Percentiles rank a stretch among this genome's conserved stretches.
phyloP scores from a whole-genome alignment of 169 alveolate genomes.

The Plasmodium cynomolgi region DNA sequence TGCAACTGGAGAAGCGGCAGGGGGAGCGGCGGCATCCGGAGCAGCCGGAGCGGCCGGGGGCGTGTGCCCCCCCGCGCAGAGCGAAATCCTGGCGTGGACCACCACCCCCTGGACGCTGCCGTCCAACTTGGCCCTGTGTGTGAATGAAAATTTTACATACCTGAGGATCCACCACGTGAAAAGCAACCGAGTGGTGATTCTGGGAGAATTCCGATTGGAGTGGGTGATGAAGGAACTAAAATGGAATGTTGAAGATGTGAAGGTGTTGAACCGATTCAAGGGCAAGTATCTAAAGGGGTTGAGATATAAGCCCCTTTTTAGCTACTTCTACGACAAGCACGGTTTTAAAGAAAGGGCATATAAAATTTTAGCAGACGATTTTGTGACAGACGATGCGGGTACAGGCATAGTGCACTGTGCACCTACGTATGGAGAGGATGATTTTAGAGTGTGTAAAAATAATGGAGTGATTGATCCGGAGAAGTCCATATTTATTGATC shows the following conservation, averaged over 20 bases:
- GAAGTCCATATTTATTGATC: slow-evolving; percentile 81
- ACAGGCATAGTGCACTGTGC: slow-evolving; percentile 99
- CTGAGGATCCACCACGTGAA: slow-evolving; percentile 87
- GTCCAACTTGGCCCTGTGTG: slow-evolving; percentile 95
- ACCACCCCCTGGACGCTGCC: slow-evolving; percentile 99
- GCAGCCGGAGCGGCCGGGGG: neutral
- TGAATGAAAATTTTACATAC: slow-evolving; percentile 93
- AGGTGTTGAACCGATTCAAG: slow-evolving; percentile 83
- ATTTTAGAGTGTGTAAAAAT: slow-evolving; percentile 88
- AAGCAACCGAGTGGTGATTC: slow-evolving; percentile 82
- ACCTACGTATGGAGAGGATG: slow-evolving; percentile 98
- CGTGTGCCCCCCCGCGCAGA: neutral
- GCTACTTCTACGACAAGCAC: slow-evolving; percentile 83
- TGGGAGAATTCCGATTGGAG: slow-evolving; percentile 91
- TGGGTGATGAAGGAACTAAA: slow-evolving; percentile 82
- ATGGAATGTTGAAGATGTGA: slow-evolving; percentile 75
- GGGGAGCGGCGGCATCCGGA: neutral
- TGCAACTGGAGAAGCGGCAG: neutral
- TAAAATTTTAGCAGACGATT: slow-evolving; percentile 90
- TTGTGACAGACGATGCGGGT: slow-evolving; percentile 94
- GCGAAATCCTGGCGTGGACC: slow-evolving; percentile 97
- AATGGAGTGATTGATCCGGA: slow-evolving; percentile 79
- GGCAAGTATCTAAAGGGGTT: slow-evolving; percentile 92
- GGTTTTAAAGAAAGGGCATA: slow-evolving; percentile 79
- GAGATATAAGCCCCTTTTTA: slow-evolving; percentile 94